These are phyloP conservation scores for Prunus dulcis DNA, from an alignment of 306 rosid genomes.

Conservation along the genomic window DNA sequence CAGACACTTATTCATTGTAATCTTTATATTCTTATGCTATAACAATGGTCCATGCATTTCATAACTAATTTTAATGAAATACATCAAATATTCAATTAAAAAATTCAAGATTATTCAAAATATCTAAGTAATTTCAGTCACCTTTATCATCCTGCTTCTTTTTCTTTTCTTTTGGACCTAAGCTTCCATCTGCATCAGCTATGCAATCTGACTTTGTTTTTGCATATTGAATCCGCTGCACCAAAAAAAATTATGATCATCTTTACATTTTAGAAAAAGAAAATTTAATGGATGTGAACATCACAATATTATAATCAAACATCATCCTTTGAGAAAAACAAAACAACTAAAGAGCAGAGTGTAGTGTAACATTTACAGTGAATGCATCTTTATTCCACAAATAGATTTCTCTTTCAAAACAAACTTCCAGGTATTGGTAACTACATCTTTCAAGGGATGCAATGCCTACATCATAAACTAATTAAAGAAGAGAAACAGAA, in stretches of 20 bases:
- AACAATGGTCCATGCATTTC: neutral
- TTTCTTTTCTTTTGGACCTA: constrained; percentile 93
- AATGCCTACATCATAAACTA: neutral
- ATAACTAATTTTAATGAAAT: neutral
- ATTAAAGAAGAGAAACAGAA: neutral
- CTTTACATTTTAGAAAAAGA: constrained; percentile 6
- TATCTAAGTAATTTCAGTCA: constrained; percentile 27
- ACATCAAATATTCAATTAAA: neutral
- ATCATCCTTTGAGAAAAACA: neutral
- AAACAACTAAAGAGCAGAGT: neutral
- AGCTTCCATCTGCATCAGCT: constrained; percentile 94
- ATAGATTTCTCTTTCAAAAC: neutral
- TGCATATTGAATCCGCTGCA: constrained; percentile 92
- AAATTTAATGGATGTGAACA: constrained; percentile 1
- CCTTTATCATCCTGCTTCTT: constrained; percentile 99
- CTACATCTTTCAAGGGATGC: neutral
- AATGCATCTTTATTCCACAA: neutral
- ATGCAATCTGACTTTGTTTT: constrained; percentile 93
- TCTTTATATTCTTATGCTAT: neutral
- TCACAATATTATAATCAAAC: neutral
- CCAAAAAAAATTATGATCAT: constrained; percentile 21
- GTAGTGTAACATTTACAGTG: neutral
- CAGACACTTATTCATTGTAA: neutral
- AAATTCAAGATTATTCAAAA: neutral
- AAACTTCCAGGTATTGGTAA: neutral